These are phyloP conservation scores for Leccinum longicurvipes DNA, from an alignment of 768 basidiomycete species.

Conservation along the genomic window DNA sequence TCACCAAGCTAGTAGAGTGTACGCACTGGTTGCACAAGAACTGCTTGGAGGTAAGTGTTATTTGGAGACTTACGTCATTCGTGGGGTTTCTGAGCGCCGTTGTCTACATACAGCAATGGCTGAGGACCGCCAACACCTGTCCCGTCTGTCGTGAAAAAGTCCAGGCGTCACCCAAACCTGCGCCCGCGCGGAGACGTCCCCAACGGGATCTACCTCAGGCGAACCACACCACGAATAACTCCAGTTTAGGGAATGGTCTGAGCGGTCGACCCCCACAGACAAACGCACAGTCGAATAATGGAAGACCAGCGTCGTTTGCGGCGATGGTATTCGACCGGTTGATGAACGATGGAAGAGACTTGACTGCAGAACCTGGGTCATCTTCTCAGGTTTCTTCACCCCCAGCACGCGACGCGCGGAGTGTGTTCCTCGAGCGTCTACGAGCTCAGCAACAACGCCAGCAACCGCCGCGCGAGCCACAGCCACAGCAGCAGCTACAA, in stretches of 20 bases:
- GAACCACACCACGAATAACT: slow-evolving; percentile 4
- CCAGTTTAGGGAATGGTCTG: neutral
- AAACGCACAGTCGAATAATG: slow-evolving; percentile 7
- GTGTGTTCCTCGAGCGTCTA: slow-evolving; percentile 11
- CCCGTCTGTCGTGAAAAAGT: slow-evolving; percentile 77
- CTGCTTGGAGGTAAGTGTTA: slow-evolving; percentile 61
- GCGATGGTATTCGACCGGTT: slow-evolving; percentile 21
- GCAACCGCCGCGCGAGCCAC: slow-evolving; percentile 5
- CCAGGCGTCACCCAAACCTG: slow-evolving; percentile 23
- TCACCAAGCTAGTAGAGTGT: slow-evolving; percentile 67
- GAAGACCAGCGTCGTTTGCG: slow-evolving; percentile 15
- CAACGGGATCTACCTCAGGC: slow-evolving; percentile 10
- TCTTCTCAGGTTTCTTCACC: neutral
- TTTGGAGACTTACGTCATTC: neutral
- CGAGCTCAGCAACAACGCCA: slow-evolving; percentile 14
- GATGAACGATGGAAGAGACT: slow-evolving; percentile 16
- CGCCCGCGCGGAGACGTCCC: slow-evolving; percentile 19
- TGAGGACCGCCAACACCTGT: slow-evolving; percentile 70
- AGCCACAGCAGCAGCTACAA: slow-evolving; percentile 2
- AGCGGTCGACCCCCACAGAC: slow-evolving; percentile 6
- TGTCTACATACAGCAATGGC: slow-evolving; percentile 61
- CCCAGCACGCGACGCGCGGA: slow-evolving; percentile 5
- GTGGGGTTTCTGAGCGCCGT: slow-evolving; percentile 1
- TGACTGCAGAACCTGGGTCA: slow-evolving; percentile 4
- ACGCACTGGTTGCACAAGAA: slow-evolving; percentile 78